Base-by-base conservation (phyloP, 2,329 filamentous ascomycete species). In the Cercospora nicotianae region DNA sequence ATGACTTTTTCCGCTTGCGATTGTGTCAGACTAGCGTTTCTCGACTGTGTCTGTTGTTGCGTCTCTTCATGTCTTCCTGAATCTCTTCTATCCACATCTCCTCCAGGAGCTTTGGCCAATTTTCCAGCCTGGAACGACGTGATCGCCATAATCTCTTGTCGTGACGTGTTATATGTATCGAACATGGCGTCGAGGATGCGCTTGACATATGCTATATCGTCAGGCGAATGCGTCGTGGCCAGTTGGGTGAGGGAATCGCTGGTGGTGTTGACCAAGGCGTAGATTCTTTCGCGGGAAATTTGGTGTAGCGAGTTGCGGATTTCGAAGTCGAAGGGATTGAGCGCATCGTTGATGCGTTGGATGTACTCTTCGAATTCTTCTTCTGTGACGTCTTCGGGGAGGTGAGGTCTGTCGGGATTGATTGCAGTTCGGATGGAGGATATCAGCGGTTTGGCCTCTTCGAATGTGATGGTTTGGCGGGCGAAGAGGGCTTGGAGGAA, bases 131-230 rank as follows among this genome's bases (percentile, higher is more conserved):
- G 89, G 78, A 93, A 92, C 55, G 87, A 86, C 12, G 88, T 91
- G 3, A 98, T 82, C 3, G 92, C 93, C 87, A 97, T 90, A 28
- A 93, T 87, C 80, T 99, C 94, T 75, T 89, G 87, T n/a, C 88
- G 84, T 8, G 84, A 85, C 0, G 89, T 92, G 77, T 98, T 98
- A 81, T 93, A 89, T 20, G 87, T 90, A 71, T 96, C 92, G 77
- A 98, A 99, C 87, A 99, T 96, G 73, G 87, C 89, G 78, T 97
- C 94, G 0, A 99, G 86, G 3, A 97, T 79, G 8, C 95, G 86
- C 80, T 96, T 95, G 64, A 98, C 87, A 77, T 93, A 99, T 0
- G 91, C 88, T 33, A 98, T 91, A 81, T 98, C 94, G 72, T 97
- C 93, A 0, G 92, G 83, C 7, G 85, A 87, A 77, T 91, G 91